phyloP scores from a whole-genome alignment of 176 grass and related monocot genomes.

The Neostapfia colusana region DNA sequence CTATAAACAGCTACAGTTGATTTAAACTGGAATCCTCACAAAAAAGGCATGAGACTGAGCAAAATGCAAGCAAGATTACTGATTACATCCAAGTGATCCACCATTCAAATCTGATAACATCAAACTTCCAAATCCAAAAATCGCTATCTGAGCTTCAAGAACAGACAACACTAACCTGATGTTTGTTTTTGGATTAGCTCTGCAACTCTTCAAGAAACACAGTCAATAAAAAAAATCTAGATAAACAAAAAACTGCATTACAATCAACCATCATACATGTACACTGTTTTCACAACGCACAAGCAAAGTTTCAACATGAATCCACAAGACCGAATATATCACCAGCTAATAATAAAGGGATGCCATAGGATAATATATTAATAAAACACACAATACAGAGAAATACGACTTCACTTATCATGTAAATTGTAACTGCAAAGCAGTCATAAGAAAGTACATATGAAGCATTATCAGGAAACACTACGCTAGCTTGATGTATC shows the following conservation, averaged over 20 bases:
- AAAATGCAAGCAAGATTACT: conserved; percentile 6
- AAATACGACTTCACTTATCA: conserved; percentile 19
- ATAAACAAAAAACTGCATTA: neutral
- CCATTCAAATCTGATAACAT: neutral
- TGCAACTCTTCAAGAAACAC: neutral
- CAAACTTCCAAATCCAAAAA: neutral
- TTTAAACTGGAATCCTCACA: neutral
- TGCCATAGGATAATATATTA: neutral
- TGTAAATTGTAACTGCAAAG: conserved; percentile 41
- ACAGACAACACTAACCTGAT: neutral
- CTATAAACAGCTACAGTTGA: neutral
- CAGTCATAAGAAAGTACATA: conserved; percentile 47
- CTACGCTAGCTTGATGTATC: conserved; percentile 53
- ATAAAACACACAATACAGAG: conserved; percentile 29
- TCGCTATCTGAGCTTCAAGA: neutral
- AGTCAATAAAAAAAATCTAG: neutral
- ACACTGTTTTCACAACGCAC: neutral
- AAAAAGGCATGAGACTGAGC: neutral
- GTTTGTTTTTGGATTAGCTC: neutral
- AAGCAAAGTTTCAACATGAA: conserved; percentile 18
- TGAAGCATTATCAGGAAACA: conserved; percentile 37
- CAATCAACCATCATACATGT: conserved; percentile 9
- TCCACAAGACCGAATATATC: conserved; percentile 4
- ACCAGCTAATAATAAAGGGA: conserved; percentile 27
- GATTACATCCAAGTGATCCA: neutral